Percentiles rank a stretch among this genome's conserved stretches.
These are phyloP conservation scores for Globisporangium irregulare DNA, from an alignment of 352 stramenopile genomes.

Conservation along the genomic window DNA sequence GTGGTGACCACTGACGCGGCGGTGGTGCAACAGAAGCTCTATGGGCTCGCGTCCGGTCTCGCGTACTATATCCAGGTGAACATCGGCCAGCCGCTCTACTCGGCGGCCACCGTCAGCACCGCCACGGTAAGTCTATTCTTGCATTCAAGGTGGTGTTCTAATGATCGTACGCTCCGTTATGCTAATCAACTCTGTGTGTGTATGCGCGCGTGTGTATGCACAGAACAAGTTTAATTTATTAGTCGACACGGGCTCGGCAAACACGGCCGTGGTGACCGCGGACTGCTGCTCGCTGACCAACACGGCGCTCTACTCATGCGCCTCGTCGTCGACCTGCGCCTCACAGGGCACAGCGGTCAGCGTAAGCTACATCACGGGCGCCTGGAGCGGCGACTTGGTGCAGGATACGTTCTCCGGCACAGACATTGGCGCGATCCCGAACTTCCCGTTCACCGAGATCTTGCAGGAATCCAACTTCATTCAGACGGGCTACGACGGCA, in stretches of 20 bases:
- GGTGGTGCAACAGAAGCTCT: slow-evolving; percentile 72
- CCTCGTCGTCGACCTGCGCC: slow-evolving; percentile 58
- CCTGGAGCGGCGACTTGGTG: slow-evolving; percentile 66
- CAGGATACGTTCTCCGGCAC: slow-evolving; percentile 63
- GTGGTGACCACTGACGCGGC: slow-evolving; percentile 1
- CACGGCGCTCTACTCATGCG: slow-evolving; percentile 63
- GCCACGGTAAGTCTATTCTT: slow-evolving; percentile 19
- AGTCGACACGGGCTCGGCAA: slow-evolving; percentile 77
- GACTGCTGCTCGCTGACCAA: slow-evolving; percentile 71
- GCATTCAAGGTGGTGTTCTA: background rate
- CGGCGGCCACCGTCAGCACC: slow-evolving; percentile 25
- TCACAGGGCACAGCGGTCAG: slow-evolving; percentile 36
- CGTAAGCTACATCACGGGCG: slow-evolving; percentile 74
- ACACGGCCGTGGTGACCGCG: slow-evolving; percentile 73
- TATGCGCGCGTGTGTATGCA: background rate
- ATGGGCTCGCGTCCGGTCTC: slow-evolving; percentile 61
- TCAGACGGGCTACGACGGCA: slow-evolving; percentile 68
- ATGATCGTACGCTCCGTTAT: slow-evolving; percentile 1
- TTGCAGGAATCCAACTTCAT: slow-evolving; percentile 61
- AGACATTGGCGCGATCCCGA: slow-evolving; percentile 41
- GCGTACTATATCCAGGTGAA: slow-evolving; percentile 56
- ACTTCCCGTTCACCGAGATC: slow-evolving; percentile 64
- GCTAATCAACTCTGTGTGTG: background rate
- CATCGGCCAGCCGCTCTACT: slow-evolving; percentile 44
- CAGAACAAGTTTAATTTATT: slow-evolving; percentile 67